Conservation (phyloP, 352 stramenopile genomes). For the Phytophthora aleatoria region DNA sequence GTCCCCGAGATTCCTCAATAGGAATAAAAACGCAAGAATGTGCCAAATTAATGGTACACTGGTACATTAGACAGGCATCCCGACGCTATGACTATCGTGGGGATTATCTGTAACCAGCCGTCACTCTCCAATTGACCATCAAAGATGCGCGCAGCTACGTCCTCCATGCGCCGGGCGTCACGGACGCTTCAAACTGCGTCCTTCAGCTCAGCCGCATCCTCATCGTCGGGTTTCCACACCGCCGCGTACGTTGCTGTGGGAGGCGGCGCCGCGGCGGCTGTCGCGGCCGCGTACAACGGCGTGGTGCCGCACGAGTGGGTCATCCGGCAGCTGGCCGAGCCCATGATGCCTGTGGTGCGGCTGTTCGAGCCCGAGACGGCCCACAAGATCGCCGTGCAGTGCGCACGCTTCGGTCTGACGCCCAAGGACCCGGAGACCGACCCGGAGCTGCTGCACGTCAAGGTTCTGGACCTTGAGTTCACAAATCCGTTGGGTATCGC, state of each 20-base stretch:
- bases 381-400: slow-evolving; percentile 85
- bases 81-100: background rate
- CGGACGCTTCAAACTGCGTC: slow-evolving; percentile 12
- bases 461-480: slow-evolving; percentile 79
- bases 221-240: slow-evolving; percentile 24
- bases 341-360: slow-evolving; percentile 82
- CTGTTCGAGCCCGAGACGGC: slow-evolving; percentile 87
- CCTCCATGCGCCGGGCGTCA: slow-evolving; percentile 7
- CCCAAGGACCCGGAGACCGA: slow-evolving; percentile 68
- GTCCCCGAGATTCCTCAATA: background rate
- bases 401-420: slow-evolving; percentile 68
- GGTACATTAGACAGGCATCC: no score
- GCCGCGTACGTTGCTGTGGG: slow-evolving; percentile 46
- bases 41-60: no score
- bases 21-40: background rate
- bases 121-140: slow-evolving; percentile 22
- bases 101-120: slow-evolving; percentile 5
- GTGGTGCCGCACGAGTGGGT: slow-evolving; percentile 79
- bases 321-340: slow-evolving; percentile 70
- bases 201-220: slow-evolving; percentile 24
- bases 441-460: slow-evolving; percentile 55
- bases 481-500: slow-evolving; percentile 95
- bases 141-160: slow-evolving; percentile 24
- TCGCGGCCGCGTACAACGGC: slow-evolving; percentile 65
- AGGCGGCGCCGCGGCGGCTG: slow-evolving; percentile 56